Percentiles rank a stretch among this genome's conserved stretches.
Conservation (phyloP, 108 stramenopile genomes). For the Cyclotella choctawhatcheeana region DNA sequence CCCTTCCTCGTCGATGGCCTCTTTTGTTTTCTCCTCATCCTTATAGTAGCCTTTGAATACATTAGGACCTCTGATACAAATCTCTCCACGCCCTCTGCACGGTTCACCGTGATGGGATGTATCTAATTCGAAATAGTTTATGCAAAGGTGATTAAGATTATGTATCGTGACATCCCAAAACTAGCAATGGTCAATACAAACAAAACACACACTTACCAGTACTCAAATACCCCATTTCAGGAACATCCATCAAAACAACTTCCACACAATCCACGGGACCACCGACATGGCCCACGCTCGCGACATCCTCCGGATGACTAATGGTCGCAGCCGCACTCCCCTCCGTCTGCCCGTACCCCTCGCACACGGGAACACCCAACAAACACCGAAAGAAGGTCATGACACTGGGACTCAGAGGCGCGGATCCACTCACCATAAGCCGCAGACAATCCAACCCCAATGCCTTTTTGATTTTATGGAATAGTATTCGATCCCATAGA, state of each 20-base stretch:
- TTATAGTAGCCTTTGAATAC: slow-evolving; percentile 98
- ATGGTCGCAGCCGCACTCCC: slow-evolving; percentile 83
- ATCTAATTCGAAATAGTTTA: too few relatives aligned
- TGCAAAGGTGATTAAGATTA: too few relatives aligned
- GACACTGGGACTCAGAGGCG: slow-evolving; percentile 86
- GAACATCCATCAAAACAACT: slow-evolving; percentile 89
- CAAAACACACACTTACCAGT: slow-evolving; percentile 56
- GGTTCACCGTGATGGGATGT: slow-evolving; percentile 77
- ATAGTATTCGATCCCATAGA: slow-evolving; percentile 93
- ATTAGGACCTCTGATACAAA: slow-evolving; percentile 94
- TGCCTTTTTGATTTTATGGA: slow-evolving; percentile 90
- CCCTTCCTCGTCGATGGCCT: slow-evolving; percentile 92
- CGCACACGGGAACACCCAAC: slow-evolving; percentile 91
- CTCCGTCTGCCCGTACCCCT: slow-evolving; percentile 98
- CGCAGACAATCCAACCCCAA: slow-evolving; percentile 91
- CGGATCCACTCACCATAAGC: slow-evolving; percentile 90
- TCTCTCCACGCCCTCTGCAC: slow-evolving; percentile 92
- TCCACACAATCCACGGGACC: slow-evolving; percentile 83
- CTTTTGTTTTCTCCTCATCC: slow-evolving; percentile 91
- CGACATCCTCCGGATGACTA: slow-evolving; percentile 69
- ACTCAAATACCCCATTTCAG: slow-evolving; percentile 94
- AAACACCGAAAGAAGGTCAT: slow-evolving; percentile 93
- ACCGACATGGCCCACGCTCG: slow-evolving; percentile 94
- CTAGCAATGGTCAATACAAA: neutral
- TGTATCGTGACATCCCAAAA: neutral